Percentiles rank a stretch among this genome's conserved stretches.
phyloP scores from a whole-genome alignment of 1,139 yeast species.

The Yamadazyma siamensis region DNA sequence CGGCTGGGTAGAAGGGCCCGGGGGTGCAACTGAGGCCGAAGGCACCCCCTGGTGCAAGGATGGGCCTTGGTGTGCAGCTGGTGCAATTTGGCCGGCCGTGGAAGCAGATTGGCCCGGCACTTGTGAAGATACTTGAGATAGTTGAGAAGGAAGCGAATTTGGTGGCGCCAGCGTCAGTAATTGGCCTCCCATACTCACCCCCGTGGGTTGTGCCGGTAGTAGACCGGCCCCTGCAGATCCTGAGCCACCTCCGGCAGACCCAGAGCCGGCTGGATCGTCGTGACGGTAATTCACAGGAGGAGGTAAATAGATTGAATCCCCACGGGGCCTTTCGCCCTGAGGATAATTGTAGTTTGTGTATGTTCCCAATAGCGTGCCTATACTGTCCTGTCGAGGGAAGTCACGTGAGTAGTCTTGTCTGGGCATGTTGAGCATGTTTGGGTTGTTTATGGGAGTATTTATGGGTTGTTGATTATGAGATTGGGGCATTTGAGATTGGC shows the following conservation, averaged over 20 bases:
- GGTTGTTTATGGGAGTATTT: conserved; percentile 6
- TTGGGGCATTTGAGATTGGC: neutral
- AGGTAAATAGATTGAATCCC: conserved; percentile 31
- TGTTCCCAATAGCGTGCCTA: neutral
- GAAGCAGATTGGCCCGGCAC: neutral
- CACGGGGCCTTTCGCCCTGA: conserved; percentile 19
- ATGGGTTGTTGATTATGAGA: conserved; percentile 1
- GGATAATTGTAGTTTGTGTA: conserved; percentile 2
- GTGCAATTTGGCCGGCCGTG: too few species aligned
- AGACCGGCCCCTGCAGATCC: neutral
- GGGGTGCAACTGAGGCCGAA: neutral
- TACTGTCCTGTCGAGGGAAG: neutral
- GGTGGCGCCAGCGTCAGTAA: too few species aligned
- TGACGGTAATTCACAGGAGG: conserved; percentile 18
- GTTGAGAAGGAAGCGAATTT: neutral
- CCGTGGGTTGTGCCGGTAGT: too few species aligned
- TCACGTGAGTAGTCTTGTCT: neutral
- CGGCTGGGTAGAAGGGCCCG: neutral
- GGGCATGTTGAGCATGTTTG: conserved; percentile 5
- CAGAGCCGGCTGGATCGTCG: conserved; percentile 13
- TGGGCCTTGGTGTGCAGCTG: too few species aligned
- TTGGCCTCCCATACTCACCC: too few species aligned
- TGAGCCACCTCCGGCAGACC: conserved; percentile 1
- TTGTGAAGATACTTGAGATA: conserved; percentile 3
- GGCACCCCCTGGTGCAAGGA: too few species aligned